Evolutionary conservation across 1,284 basidiomycete species (phyloP).

Genomic region (Austroboletus niveus): DNA sequence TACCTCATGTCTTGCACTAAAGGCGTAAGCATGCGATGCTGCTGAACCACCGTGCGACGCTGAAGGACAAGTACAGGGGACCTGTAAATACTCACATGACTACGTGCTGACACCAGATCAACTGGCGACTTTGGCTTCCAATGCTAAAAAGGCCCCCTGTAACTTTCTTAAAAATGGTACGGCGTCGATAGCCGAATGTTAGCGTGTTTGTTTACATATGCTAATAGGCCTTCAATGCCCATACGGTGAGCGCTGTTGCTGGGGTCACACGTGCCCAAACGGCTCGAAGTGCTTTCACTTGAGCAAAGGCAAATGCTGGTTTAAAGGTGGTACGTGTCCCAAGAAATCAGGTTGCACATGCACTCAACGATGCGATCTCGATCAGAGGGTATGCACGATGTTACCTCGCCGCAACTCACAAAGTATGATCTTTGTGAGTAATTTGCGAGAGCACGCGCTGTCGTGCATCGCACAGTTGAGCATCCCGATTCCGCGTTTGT

Average conservation of each 20-base stretch:
- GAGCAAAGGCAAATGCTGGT: constrained; percentile 76
- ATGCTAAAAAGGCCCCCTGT: constrained; percentile 79
- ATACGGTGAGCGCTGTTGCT: constrained; percentile 69
- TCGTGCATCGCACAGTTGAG: constrained; percentile 5
- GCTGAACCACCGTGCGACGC: constrained; percentile 4
- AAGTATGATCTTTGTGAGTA: constrained; percentile 22
- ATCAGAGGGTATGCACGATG: constrained; percentile 32
- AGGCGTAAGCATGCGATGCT: constrained; percentile 48
- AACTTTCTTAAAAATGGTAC: constrained; percentile 74
- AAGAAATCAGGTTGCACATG: neutral
- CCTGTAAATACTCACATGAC: constrained; percentile 79
- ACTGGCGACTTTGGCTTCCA: constrained; percentile 58
- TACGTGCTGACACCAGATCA: constrained; percentile 69
- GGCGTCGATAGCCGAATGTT: constrained; percentile 5
- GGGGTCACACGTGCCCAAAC: constrained; percentile 79
- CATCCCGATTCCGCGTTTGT: constrained; percentile 15
- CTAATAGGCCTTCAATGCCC: constrained; percentile 64
- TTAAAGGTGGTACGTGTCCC: constrained; percentile 64
- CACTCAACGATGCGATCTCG: constrained; percentile 6
- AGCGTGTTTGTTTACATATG: neutral
- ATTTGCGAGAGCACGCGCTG: neutral
- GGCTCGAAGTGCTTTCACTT: constrained; percentile 67
- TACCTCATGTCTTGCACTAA: constrained; percentile 79
- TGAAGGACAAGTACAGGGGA: constrained; percentile 41
- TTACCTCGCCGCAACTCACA: constrained; percentile 16